Conservation (phyloP, 2,329 filamentous ascomycete genomes). For the Fusarium hainanense region DNA sequence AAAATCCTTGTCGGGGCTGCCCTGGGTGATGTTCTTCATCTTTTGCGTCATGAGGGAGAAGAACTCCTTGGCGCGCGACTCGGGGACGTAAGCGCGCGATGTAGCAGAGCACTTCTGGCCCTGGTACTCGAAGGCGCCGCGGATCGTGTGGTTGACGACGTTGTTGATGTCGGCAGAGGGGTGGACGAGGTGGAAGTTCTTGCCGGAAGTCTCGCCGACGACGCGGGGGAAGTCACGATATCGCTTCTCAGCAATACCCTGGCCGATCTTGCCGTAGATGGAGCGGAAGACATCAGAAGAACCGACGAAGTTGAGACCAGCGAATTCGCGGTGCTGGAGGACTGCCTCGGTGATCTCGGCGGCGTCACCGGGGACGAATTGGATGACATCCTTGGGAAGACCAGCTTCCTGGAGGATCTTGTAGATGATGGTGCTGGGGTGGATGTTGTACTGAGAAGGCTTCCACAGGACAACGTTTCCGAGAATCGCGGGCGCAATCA, state of each 20-base stretch:
- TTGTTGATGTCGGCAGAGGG: conserved; percentile 80
- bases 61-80: conserved; percentile 78
- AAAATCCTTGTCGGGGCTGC: conserved; percentile 73
- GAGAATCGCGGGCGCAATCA: conserved; percentile 85
- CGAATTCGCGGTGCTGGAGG: conserved; percentile 81
- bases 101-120: conserved; percentile 92
- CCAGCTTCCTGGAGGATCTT: conserved; percentile 92
- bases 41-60: conserved; percentile 72
- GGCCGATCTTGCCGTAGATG: conserved; percentile 86
- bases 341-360: conserved; percentile 83
- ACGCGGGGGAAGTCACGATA: conserved; percentile 89
- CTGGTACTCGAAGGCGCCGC: conserved; percentile 89
- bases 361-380: conserved; percentile 91
- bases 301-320: conserved; percentile 93
- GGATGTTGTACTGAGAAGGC: conserved; percentile 85
- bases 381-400: conserved; percentile 87
- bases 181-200: conserved; percentile 92
- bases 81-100: conserved; percentile 82
- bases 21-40: conserved; percentile 75
- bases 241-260: conserved; percentile 80
- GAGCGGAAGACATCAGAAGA: conserved; percentile 91
- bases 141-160: conserved; percentile 84
- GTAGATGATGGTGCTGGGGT: conserved; percentile 89
- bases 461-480: conserved; percentile 98
- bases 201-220: conserved; percentile 90